Evolutionary conservation across 371 early-diverging fungal genomes (phyloP), one percentile per base, ranked within the genome.

Genomic region (Mucor mucedo): DNA sequence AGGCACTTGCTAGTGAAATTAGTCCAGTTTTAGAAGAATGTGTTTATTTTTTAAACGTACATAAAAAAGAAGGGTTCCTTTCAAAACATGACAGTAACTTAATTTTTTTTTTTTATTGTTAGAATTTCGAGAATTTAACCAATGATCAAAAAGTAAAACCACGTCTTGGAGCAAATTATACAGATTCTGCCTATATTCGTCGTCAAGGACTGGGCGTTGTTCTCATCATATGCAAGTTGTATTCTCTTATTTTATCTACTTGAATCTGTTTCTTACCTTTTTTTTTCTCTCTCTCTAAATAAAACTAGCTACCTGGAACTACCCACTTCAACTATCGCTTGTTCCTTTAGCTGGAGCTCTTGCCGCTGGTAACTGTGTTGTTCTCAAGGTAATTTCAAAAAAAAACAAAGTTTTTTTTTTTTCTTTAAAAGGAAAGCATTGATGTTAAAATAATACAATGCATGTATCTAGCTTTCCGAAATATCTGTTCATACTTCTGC

Each of bases 381-480:
- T 92, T 13, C 21, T 95, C 42, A 95, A 95, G 71, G 78, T 74
- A 70, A 33, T 21, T 29, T 28, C 21, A 1, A 21, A 21, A 21
- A 21, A 21, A 21, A 1, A 21, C 21, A 21, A 39, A n/a, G n/a
- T n/a, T n/a, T 5, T 53, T 16, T 4, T n/a, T 55, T 41, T n/a
- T 40, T 45, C 8, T 32, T 13, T 3, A 52, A 21, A 21, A 0
- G 21, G 21, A 21, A 39, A 13, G 47, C 13, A 27, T 8, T 8
- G 8, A 39, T 0, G 40, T 8, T 39, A 39, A 39, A 8, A 39
- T 39, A 13, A n/a, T 5, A 44, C 16, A 44, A n/a, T n/a, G 16
- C 54, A n/a, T n/a, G n/a, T n/a, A n/a, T n/a, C n/a, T n/a, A 77
- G 88, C 92, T 89, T 11, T 91, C 92, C 9, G 95, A 95, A 74